A percentile compares a stretch with the other conserved stretches of the same genome.
Evolutionary conservation across 2,329 filamentous ascomycete genomes (phyloP).

Genomic region (Capronia epimyces): DNA sequence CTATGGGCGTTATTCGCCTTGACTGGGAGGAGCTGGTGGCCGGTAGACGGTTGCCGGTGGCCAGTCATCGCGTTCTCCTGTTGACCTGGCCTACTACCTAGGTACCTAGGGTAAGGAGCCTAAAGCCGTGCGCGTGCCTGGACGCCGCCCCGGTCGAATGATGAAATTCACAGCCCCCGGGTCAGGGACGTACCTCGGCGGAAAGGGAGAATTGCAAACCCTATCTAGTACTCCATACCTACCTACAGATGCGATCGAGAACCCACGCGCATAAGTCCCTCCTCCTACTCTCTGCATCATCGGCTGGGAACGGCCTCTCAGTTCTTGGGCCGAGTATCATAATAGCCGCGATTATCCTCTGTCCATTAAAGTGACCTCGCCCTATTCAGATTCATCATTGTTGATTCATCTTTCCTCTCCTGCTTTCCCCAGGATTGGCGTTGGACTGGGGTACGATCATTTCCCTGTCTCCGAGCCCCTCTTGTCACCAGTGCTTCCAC

Average conservation of each 20-base stretch:
- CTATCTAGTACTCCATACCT: no score
- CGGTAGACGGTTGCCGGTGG: no score
- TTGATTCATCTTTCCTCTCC: conserved; percentile 14
- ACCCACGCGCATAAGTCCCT: conserved; percentile 7
- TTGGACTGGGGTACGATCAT: conserved; percentile 11
- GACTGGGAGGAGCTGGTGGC: no score
- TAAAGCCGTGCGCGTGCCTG: neutral
- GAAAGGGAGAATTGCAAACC: conserved; percentile 16
- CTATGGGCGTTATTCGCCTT: no score
- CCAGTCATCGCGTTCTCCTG: no score
- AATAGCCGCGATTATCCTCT: neutral
- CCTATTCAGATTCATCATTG: conserved; percentile 1
- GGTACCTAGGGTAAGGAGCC: no score
- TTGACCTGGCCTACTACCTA: no score
- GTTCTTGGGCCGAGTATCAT: conserved; percentile 8
- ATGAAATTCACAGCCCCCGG: conserved; percentile 1
- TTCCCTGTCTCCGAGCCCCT: conserved; percentile 17
- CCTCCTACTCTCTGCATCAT: conserved; percentile 1
- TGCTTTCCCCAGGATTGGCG: conserved; percentile 9
- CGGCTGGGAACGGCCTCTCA: conserved; percentile 16
- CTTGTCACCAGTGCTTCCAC: neutral
- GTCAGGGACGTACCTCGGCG: conserved; percentile 17
- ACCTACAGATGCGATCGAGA: conserved; percentile 5
- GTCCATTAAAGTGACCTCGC: conserved; percentile 14
- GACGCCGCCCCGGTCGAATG: neutral